These are phyloP conservation scores for Ustilago curta DNA, from an alignment of 1,284 basidiomycete species.

Conservation along the genomic window DNA sequence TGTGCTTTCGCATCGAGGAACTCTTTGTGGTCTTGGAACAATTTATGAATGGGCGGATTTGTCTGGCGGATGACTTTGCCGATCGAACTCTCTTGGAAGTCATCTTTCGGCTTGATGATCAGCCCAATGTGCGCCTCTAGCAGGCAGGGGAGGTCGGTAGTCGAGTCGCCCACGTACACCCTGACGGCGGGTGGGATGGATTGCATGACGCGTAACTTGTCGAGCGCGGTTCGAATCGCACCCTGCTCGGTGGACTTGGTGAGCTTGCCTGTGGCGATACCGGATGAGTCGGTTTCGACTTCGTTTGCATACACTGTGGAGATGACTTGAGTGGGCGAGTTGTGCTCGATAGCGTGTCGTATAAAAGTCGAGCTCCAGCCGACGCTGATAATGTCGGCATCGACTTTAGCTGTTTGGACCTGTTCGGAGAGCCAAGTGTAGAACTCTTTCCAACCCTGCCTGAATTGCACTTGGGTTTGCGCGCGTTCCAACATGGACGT, in stretches of 20 bases:
- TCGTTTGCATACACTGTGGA: slow-evolving; percentile 58
- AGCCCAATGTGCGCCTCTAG: slow-evolving; percentile 59
- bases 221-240: slow-evolving; percentile 49
- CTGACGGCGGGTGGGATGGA: slow-evolving; percentile 9
- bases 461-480: slow-evolving; percentile 21
- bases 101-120: slow-evolving; percentile 41
- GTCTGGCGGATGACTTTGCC: slow-evolving; percentile 9
- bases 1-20: slow-evolving; percentile 4
- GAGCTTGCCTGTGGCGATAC: slow-evolving; percentile 48
- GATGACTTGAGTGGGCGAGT: slow-evolving; percentile 3
- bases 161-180: slow-evolving; percentile 64
- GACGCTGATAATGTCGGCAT: slow-evolving; percentile 57
- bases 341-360: slow-evolving; percentile 24
- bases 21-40: slow-evolving; percentile 12
- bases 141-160: slow-evolving; percentile 61
- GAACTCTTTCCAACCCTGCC: slow-evolving; percentile 49
- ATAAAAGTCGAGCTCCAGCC: slow-evolving; percentile 64
- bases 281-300: slow-evolving; percentile 31
- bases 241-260: slow-evolving; percentile 27
- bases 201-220: slow-evolving; percentile 52
- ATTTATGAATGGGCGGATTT: slow-evolving; percentile 6
- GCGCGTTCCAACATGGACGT: slow-evolving; percentile 21
- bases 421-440: slow-evolving; percentile 26
- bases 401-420: background rate
- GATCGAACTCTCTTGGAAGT: slow-evolving; percentile 16